These are phyloP conservation scores for Didymella exigua DNA, from an alignment of 2,329 filamentous ascomycete species.

Conservation along the genomic window DNA sequence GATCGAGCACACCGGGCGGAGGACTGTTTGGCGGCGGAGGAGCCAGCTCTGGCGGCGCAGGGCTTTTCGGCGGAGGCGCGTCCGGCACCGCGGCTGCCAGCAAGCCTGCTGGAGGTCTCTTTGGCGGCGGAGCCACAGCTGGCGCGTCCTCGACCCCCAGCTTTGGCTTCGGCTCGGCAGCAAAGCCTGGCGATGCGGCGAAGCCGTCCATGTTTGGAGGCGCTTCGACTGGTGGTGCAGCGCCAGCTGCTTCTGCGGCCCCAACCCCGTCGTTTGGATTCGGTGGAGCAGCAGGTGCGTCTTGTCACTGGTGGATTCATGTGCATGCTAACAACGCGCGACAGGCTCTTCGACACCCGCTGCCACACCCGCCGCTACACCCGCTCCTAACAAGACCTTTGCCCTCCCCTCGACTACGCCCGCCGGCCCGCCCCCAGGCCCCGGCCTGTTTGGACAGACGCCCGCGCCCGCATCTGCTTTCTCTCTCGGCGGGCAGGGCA, in stretches of 20 bases:
- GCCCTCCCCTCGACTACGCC: constrained; percentile 47
- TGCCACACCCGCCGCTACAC: constrained; percentile 45
- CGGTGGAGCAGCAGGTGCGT: constrained; percentile 22
- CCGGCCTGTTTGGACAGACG: constrained; percentile 35
- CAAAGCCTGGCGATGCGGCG: constrained; percentile 29
- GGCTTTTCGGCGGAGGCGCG: constrained; percentile 35
- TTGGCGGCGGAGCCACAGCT: constrained; percentile 34
- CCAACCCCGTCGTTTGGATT: constrained; percentile 27
- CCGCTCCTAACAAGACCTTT: constrained; percentile 45
- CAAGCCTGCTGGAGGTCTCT: constrained; percentile 36
- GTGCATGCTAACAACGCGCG: neutral
- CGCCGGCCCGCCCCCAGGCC: constrained; percentile 45
- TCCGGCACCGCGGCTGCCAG: constrained; percentile 37
- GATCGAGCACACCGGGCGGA: constrained; percentile 26
- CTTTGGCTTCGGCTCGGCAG: constrained; percentile 25
- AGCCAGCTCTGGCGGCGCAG: constrained; percentile 15
- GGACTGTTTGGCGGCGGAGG: constrained; percentile 26
- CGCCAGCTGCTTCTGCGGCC: constrained; percentile 21
- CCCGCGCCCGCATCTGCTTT: constrained; percentile 37
- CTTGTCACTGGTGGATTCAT: neutral
- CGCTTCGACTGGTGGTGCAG: constrained; percentile 15
- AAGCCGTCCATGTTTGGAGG: constrained; percentile 37
- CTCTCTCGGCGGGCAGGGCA: constrained; percentile 34
- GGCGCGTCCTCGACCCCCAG: constrained; percentile 26
- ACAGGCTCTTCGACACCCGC: constrained; percentile 31